Conservation (phyloP, 192 early-diverging fungal species). For the Gonapodya sp. region DNA sequence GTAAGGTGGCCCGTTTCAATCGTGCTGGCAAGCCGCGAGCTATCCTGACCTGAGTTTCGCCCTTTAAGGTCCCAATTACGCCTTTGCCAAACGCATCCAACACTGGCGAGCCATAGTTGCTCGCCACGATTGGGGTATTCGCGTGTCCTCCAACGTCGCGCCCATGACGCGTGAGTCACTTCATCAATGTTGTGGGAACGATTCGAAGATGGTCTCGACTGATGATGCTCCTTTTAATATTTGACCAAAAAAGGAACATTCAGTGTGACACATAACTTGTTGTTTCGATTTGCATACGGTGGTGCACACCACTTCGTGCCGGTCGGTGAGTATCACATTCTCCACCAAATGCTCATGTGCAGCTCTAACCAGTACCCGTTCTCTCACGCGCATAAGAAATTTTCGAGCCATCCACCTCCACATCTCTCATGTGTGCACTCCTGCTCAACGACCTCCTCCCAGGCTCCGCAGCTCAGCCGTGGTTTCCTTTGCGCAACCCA, state of each 20-base stretch:
- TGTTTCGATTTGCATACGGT: conserved; percentile 8
- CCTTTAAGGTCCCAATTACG: conserved; percentile 15
- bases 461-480: background rate
- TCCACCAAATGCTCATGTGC: too few relatives aligned
- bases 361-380: background rate
- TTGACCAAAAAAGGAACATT: too few relatives aligned
- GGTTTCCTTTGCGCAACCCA: background rate
- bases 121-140: background rate
- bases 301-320: background rate
- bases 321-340: background rate
- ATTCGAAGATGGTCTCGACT: background rate
- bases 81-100: conserved; percentile 14
- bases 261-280: background rate
- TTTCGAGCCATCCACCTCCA: conserved; percentile 2
- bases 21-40: too few relatives aligned
- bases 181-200: background rate
- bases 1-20: background rate
- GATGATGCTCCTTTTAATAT: background rate
- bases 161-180: conserved; percentile 9
- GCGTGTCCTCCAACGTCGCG: background rate
- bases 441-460: conserved; percentile 7
- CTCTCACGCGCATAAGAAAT: background rate
- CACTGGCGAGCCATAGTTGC: conserved; percentile 18
- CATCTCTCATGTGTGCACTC: background rate
- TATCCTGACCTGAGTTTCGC: too few relatives aligned